Evolutionary conservation across 768 basidiomycete species (phyloP).

Genomic region (Mrakia gelida): DNA sequence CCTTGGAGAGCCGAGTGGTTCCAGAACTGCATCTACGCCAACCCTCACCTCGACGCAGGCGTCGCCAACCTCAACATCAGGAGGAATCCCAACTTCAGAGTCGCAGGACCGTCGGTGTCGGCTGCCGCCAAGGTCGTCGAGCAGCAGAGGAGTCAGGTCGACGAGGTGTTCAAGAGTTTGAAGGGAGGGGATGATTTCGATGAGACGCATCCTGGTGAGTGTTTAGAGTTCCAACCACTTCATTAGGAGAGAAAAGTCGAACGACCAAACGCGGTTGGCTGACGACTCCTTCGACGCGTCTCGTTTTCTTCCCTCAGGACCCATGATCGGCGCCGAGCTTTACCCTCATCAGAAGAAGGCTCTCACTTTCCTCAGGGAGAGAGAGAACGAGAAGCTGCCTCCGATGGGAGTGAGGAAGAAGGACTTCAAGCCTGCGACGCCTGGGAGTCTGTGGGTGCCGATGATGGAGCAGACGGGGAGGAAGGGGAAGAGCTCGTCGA

Average conservation of each 20-base stretch:
- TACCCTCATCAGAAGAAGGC: slow-evolving; percentile 99
- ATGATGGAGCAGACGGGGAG: slow-evolving; percentile 33
- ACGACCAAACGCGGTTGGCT: not conserved
- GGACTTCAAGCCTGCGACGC: slow-evolving; percentile 22
- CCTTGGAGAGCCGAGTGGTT: slow-evolving; percentile 58
- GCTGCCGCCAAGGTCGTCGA: slow-evolving; percentile 67
- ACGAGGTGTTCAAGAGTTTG: slow-evolving; percentile 85
- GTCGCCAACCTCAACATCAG: slow-evolving; percentile 32
- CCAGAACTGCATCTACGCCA: slow-evolving; percentile 66
- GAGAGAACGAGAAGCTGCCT: slow-evolving; percentile 53
- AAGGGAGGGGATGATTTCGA: slow-evolving; percentile 78
- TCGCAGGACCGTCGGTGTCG: not conserved
- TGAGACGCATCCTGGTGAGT: slow-evolving; percentile 80
- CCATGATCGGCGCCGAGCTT: slow-evolving; percentile 67
- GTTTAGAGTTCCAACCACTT: slow-evolving; percentile 23
- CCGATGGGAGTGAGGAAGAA: slow-evolving; percentile 35
- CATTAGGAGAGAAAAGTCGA: not conserved
- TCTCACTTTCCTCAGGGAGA: slow-evolving; percentile 85
- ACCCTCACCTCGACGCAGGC: slow-evolving; percentile 62
- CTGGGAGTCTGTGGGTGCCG: slow-evolving; percentile 33
- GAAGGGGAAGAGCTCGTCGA: slow-evolving; percentile 51
- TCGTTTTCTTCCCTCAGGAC: slow-evolving; percentile 40
- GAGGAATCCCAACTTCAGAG: slow-evolving; percentile 23
- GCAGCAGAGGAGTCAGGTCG: slow-evolving; percentile 86
- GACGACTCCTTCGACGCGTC: not conserved